Base-by-base conservation (phyloP, 2,329 filamentous ascomycete species). In the Cladorrhinum sp. region DNA sequence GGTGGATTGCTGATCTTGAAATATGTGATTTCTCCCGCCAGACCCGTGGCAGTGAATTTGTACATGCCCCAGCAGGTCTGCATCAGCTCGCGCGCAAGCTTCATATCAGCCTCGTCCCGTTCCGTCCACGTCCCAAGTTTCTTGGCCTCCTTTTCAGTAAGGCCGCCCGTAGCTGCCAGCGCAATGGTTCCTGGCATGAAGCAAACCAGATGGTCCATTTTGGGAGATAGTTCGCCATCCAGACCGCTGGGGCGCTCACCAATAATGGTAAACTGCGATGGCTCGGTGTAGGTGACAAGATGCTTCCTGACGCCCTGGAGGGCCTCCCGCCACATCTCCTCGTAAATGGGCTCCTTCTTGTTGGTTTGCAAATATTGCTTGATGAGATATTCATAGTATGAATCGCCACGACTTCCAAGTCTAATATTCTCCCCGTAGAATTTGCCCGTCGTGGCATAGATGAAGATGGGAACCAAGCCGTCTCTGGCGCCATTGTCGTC, bases 21-120 rank as follows among this genome's bases (percentile, higher is more conserved):
- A 76, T 96, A 91, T 0, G 92, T 90, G 70, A 99, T 99, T 76
- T 99, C 95, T 0, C 91, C 88, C 0, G 95, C 93, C n/a, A 99
- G 84, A 0, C 93, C 93, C 0, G 95, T 98, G 8, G 87, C 85
- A 71, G 93, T 97, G 68, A 82, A 88, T 72, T 92, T 90, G 78
- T 99, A 99, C 86, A 96, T 99, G 70, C 91, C 93, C 91, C 93
- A 97, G 81, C 95, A 99, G 1, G 95, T 98, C 63, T 96, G 93
- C 80, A 91, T 97, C 59, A 99, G 80, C 78, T 99, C 93, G 65
- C 86, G 86, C 1, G 95, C 92, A 25, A 99, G 85, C 63, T 85
- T 77, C 78, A 99, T 93, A 72, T 98, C 92, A 63, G 90, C 89
- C 61, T 96, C 92, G 68, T 96, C 87, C 72, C 89, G 84, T 66